Percentiles rank a stretch among this genome's conserved stretches.
phyloP scores from a whole-genome alignment of 345 rosid genomes.

The Hibiscus trionum region DNA sequence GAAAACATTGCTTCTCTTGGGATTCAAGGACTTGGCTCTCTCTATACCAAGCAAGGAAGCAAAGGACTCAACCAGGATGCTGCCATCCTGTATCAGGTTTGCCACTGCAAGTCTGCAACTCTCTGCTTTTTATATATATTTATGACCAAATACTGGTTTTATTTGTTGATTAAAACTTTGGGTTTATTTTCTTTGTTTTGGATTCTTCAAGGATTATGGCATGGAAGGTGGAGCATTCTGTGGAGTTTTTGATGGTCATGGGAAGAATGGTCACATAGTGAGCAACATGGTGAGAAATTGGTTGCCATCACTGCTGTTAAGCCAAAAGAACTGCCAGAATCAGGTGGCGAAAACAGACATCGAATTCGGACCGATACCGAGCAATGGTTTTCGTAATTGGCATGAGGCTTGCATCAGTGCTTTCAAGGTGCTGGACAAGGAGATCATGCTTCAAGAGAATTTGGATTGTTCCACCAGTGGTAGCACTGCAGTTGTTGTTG shows the following conservation, averaged over 20 bases:
- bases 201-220: slow-evolving; percentile 48
- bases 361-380: background rate
- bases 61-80: slow-evolving; percentile 85
- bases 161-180: background rate
- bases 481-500: slow-evolving; percentile 67
- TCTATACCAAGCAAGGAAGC: slow-evolving; percentile 55
- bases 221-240: slow-evolving; percentile 44
- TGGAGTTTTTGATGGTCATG: slow-evolving; percentile 92
- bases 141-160: background rate
- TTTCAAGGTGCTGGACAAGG: slow-evolving; percentile 63
- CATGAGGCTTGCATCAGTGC: slow-evolving; percentile 37
- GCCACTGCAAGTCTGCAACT: background rate
- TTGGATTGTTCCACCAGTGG: slow-evolving; percentile 71
- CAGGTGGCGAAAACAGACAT: background rate
- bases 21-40: slow-evolving; percentile 33
- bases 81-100: slow-evolving; percentile 56
- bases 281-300: slow-evolving; percentile 62
- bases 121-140: background rate
- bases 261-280: slow-evolving; percentile 59
- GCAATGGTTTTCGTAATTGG: slow-evolving; percentile 28
- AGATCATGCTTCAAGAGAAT: slow-evolving; percentile 48
- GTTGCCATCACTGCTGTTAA: slow-evolving; percentile 48
- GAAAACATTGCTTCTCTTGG: slow-evolving; percentile 5
- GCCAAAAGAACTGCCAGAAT: slow-evolving; percentile 29
- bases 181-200: background rate